Base-by-base conservation (phyloP, 345 rosid genomes). In the Gossypium australe region DNA sequence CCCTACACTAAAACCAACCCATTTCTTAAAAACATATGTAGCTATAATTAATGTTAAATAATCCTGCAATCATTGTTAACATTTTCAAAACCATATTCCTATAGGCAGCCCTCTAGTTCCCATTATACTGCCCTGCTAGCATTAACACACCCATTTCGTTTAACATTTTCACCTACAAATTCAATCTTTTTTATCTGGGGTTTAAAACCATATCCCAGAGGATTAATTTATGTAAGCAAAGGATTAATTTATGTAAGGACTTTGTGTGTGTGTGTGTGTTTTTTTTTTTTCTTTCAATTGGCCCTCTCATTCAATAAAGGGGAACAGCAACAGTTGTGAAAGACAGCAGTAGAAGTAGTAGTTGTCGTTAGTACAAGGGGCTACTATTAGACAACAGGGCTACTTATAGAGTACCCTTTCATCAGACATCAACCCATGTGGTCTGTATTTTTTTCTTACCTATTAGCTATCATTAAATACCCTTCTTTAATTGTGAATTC, bases 361-460 rank as follows among this genome's bases (percentile, higher is more conserved):
- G 48, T 43, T 18, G 67, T 1, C 4, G 8, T 18, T 1, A n/a
- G 8, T 11, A 45, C 34, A 44, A 29, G 7, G 11, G 34, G 10
- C 71, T 47, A 68, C 44, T 68, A 25, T 67, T 68, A 68, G 72
- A 9, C 47, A 29, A 27, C 59, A 69, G 10, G 60, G 44, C 59
- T 51, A 27, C 2, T 5, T 3, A 13, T 51, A 69, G 73, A 16
- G 16, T 27, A 16, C 24, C 24, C 41, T 4, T 51, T 16, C 44
- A 25, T 17, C 45, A 49, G 58, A 22, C 4, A 7, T 24, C 44
- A 49, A 55, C 58, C 72, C 72, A 69, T 69, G 59, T 69, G 72
- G 45, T 49, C 58, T 69, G 45, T 44, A 49, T 56, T 56, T 56
- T 56, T 20, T 68, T 51, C 25, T 29, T 27, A 0, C 14, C 14